Evolutionary conservation across 2,329 filamentous ascomycete genomes (phyloP).

Genomic region (Drechslerella stenobrocha): DNA sequence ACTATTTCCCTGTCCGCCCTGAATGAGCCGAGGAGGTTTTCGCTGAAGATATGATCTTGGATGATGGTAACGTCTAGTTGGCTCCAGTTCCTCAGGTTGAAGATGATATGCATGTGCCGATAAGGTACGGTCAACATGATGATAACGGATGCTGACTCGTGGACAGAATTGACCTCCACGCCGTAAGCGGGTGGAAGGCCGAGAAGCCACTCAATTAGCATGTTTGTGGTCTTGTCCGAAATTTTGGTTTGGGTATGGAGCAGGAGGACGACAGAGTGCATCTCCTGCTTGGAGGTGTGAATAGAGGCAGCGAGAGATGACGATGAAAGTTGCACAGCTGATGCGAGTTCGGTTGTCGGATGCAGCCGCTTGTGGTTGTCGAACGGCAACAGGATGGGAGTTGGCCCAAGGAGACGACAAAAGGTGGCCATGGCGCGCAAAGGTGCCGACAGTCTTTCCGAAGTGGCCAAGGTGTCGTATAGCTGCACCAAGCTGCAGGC

Average conservation of each 20-base stretch:
- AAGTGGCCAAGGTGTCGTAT: neutral
- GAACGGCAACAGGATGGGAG: constrained; percentile 5
- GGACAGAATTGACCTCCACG: constrained; percentile 1
- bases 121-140: neutral
- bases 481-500: neutral
- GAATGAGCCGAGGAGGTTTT: constrained; percentile 1
- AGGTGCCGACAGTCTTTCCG: neutral
- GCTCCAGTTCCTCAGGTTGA: neutral
- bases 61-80: neutral
- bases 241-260: neutral
- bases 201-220: constrained; percentile 5
- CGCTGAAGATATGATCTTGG: constrained; percentile 4
- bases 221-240: neutral
- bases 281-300: neutral
- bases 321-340: constrained; percentile 1
- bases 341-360: neutral
- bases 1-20: neutral
- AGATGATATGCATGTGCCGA: constrained; percentile 1
- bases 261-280: neutral
- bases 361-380: neutral
- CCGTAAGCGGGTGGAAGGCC: neutral
- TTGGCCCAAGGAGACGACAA: constrained; percentile 4
- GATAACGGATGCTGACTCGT: neutral
- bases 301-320: constrained; percentile 4
- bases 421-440: neutral